phyloP scores from a whole-genome alignment of 2,329 filamentous ascomycete genomes.

The Eutypella sp. region DNA sequence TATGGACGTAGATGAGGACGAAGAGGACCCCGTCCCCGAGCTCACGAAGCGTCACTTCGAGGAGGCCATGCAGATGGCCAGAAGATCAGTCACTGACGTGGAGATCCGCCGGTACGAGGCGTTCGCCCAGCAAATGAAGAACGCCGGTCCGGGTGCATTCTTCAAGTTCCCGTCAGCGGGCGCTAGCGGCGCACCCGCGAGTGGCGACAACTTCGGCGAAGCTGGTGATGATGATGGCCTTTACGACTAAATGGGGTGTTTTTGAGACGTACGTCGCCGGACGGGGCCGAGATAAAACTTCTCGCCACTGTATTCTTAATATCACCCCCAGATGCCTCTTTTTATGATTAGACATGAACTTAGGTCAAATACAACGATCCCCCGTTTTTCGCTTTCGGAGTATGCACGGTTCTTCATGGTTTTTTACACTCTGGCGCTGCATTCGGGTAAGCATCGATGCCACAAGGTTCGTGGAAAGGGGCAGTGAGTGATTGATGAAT shows the following conservation, averaged over 20 bases:
- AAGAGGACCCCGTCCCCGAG: conserved; percentile 90
- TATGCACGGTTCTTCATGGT: neutral
- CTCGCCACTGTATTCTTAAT: conserved; percentile 42
- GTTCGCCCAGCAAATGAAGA: conserved; percentile 99
- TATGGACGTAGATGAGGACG: conserved; percentile 76
- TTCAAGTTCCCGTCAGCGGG: conserved; percentile 91
- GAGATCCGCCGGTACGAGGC: conserved; percentile 98
- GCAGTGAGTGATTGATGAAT: neutral
- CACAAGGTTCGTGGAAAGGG: neutral
- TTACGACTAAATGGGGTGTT: conserved; percentile 89
- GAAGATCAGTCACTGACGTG: conserved; percentile 90
- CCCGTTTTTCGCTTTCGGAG: neutral
- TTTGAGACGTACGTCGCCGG: no score
- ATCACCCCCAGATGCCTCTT: conserved; percentile 24
- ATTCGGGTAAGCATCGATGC: conserved; percentile 1
- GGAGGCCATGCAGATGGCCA: conserved; percentile 94
- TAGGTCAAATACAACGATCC: no score
- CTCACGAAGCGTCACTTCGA: conserved; percentile 96
- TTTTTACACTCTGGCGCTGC: conserved; percentile 3
- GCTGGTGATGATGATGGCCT: conserved; percentile 94
- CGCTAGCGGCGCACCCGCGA: conserved; percentile 62
- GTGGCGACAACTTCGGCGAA: conserved; percentile 67
- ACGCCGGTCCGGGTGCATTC: conserved; percentile 87
- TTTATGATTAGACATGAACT: neutral
- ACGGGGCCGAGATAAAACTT: conserved; percentile 2